Conservation (phyloP, 2,329 filamentous ascomycete genomes). For the Diaporthe vaccinii region DNA sequence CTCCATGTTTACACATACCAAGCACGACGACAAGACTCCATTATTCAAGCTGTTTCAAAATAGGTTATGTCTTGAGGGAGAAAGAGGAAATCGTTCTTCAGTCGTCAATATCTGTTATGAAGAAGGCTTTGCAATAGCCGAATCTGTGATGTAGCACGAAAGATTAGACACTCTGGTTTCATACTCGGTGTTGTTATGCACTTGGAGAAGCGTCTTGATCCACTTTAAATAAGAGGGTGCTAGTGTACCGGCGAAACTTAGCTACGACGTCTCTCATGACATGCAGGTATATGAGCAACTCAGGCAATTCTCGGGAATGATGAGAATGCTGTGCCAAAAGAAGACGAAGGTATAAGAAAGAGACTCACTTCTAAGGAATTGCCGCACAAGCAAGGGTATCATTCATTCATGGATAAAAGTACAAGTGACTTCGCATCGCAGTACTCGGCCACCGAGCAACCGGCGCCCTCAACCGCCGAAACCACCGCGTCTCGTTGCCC, state of each 20-base stretch:
- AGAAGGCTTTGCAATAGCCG: not conserved
- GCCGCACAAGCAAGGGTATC: not conserved
- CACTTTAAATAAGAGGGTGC: not conserved
- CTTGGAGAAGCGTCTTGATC: not conserved
- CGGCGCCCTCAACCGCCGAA: not conserved
- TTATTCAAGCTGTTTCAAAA: slow-evolving; percentile 42
- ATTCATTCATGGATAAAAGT: not conserved
- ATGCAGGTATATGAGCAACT: too few species aligned
- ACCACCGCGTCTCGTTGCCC: not conserved
- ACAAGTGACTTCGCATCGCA: not conserved
- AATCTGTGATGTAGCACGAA: too few species aligned
- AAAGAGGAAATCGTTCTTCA: not conserved
- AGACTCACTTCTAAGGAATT: not conserved
- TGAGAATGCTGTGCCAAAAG: not conserved
- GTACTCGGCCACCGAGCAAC: not conserved
- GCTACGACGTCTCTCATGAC: too few species aligned
- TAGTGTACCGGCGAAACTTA: too few species aligned
- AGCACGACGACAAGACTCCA: slow-evolving; percentile 40
- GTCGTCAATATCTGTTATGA: too few species aligned
- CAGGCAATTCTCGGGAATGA: too few species aligned
- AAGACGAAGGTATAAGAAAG: not conserved
- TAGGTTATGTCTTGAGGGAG: not conserved
- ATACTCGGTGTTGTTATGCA: not conserved
- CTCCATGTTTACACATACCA: slow-evolving; percentile 40
- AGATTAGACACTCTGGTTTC: too few species aligned